Percentiles rank a stretch among this genome's conserved stretches.
Evolutionary conservation across 2,329 filamentous ascomycete genomes (phyloP).

Genomic region (Penicillium sp.): DNA sequence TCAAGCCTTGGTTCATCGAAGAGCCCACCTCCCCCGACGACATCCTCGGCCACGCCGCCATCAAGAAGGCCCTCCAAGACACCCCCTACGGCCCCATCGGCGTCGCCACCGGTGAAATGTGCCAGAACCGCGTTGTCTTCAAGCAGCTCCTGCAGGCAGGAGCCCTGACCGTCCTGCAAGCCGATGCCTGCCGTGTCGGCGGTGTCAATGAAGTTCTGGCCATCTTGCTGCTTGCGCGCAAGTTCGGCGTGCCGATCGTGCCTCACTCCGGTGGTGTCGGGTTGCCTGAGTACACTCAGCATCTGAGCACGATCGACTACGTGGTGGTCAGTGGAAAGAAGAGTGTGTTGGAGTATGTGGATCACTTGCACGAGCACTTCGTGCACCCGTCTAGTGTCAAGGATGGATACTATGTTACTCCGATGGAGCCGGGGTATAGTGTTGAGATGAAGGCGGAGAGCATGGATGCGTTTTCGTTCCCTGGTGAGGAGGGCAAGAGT

Average conservation of each 20-base stretch:
- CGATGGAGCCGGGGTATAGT: constrained; percentile 72
- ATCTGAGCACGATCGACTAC: constrained; percentile 86
- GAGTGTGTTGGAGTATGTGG: constrained; percentile 80
- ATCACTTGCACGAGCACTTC: constrained; percentile 90
- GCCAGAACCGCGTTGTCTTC: constrained; percentile 88
- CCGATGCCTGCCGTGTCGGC: constrained; percentile 80
- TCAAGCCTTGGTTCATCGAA: constrained; percentile 82
- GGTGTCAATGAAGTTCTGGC: constrained; percentile 87
- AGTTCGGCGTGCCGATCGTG: constrained; percentile 67
- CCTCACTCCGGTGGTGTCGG: constrained; percentile 85
- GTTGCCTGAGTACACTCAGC: constrained; percentile 86
- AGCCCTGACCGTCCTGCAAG: constrained; percentile 79
- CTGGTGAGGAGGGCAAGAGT: constrained; percentile 65
- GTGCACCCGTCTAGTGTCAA: constrained; percentile 69
- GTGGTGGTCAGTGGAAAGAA: constrained; percentile 76
- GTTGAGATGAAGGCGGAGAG: constrained; percentile 88
- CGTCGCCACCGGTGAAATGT: constrained; percentile 89
- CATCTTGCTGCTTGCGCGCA: constrained; percentile 71
- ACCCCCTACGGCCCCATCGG: constrained; percentile 55
- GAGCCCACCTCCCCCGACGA: constrained; percentile 88
- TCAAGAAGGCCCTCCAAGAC: constrained; percentile 64
- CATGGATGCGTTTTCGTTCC: constrained; percentile 71
- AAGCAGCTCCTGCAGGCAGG: constrained; percentile 76
- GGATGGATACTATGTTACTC: constrained; percentile 81
- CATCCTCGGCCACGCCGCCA: constrained; percentile 75